Conservation (phyloP, 306 rosid species). For the Vicia villosa region DNA sequence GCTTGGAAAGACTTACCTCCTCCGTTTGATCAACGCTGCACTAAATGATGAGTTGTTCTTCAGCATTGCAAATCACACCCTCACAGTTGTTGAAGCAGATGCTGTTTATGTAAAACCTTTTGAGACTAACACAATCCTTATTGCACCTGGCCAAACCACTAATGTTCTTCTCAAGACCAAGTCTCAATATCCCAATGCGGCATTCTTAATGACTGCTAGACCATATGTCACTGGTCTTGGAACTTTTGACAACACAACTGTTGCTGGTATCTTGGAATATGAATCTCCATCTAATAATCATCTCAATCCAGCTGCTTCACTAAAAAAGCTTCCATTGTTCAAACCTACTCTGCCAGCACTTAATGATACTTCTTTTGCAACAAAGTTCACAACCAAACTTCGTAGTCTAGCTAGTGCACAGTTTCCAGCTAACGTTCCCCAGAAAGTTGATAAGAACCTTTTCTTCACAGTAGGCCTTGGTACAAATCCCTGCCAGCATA, state of each 20-base stretch:
- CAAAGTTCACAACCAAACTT: constrained; percentile 46
- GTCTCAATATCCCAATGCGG: constrained; percentile 51
- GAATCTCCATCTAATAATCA: background rate
- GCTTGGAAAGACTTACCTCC: no score
- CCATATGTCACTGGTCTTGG: constrained; percentile 52
- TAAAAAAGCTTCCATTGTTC: no score
- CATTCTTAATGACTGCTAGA: constrained; percentile 56
- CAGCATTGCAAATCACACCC: no score
- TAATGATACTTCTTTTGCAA: constrained; percentile 60
- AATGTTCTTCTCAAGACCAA: no score
- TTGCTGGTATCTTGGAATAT: constrained; percentile 42
- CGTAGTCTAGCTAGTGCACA: constrained; percentile 48
- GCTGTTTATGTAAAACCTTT: no score
- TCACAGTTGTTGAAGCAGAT: no score
- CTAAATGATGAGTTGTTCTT: no score
- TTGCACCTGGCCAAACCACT: no score
- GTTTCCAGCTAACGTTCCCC: constrained; percentile 58
- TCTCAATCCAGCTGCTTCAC: background rate
- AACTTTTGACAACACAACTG: constrained; percentile 65
- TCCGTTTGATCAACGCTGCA: no score
- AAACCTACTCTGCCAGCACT: constrained; percentile 50
- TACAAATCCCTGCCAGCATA: constrained; percentile 47
- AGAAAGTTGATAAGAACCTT: constrained; percentile 49
- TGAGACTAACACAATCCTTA: no score
- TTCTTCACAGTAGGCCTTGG: constrained; percentile 69